These are phyloP conservation scores for Kluyveromyces siamensis DNA, from an alignment of 805 yeast genomes.

Conservation along the genomic window DNA sequence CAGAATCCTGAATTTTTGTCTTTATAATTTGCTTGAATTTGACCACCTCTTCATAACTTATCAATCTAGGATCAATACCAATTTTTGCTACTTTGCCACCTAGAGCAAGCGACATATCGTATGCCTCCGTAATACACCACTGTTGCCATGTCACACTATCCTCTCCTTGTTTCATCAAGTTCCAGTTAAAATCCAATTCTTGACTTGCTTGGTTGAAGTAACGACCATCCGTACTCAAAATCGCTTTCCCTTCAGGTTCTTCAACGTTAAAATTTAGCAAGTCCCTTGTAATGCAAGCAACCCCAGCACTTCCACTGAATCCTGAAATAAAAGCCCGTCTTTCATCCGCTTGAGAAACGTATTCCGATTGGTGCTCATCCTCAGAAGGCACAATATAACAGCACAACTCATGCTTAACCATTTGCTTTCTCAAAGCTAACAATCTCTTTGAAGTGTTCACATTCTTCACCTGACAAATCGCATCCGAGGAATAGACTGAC, in stretches of 20 bases:
- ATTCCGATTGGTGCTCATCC: conserved; percentile 91
- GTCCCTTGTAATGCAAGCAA: conserved; percentile 67
- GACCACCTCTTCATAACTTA: conserved; percentile 37
- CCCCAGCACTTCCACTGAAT: conserved; percentile 89
- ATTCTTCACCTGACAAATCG: conserved; percentile 31
- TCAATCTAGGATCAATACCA: conserved; percentile 76
- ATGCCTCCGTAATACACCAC: conserved; percentile 56
- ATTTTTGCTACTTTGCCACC: conserved; percentile 40
- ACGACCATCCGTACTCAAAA: conserved; percentile 87
- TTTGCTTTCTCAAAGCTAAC: conserved; percentile 47
- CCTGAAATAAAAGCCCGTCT: conserved; percentile 78
- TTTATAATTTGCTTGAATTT: conserved; percentile 24
- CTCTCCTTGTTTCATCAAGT: conserved; percentile 71
- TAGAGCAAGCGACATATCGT: conserved; percentile 34
- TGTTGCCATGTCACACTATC: conserved; percentile 72
- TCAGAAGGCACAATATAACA: conserved; percentile 78
- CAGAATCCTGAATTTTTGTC: conserved; percentile 16
- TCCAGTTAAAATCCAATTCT: conserved; percentile 76
- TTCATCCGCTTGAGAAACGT: conserved; percentile 72
- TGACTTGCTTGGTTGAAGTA: conserved; percentile 85
- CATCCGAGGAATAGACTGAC: conserved; percentile 32
- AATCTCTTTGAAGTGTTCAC: conserved; percentile 56
- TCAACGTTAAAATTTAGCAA: conserved; percentile 32
- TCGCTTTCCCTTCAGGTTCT: conserved; percentile 53
- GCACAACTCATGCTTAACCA: conserved; percentile 56